Base-by-base conservation (phyloP, 1,139 yeast species). In the Yamadazyma spencermartinsiae region DNA sequence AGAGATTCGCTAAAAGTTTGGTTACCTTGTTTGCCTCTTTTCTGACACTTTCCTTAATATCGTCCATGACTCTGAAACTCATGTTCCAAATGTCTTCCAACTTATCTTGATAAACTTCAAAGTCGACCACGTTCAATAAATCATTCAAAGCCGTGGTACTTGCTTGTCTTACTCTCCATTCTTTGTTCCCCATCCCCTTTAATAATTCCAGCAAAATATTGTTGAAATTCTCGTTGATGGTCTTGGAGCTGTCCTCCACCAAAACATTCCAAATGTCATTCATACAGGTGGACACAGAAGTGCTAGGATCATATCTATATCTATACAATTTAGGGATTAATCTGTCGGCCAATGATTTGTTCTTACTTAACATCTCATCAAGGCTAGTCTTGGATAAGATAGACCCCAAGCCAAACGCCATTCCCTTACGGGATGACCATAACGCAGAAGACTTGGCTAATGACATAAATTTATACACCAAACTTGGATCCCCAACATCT, bases 151-250 rank as follows among this genome's bases (percentile, higher is more conserved):
- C 98, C 2, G 79, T 60, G 0, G 94, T 72, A 58, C 95, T 82
- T 0, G 97, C 96, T 57, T 92, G 95, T 50, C 98, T 76, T 0
- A 84, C 88, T 52, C 98, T 74, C 98, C 98, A 92, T 60, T 92
- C 97, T 43, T 83, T 79, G 45, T 80, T 80, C 1, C 88, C 84
- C 84, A 89, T 83, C 15, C 89, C 78, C 6, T 58, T 59, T 37
- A 89, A 58, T 4, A 89, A 63, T 51, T 88, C 97, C 4, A 69
- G 60, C 38, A 86, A 56, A 37, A 92, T 88, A 3, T 62, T 62
- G 10, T 70, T 72, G 52, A 82, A 80, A 53, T 84, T 76, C 3
- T 63, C 65, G 6, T 66, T 57, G 7, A 89, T 65, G 0, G 83
- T 74, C 24, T 70, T 68, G 0, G 81, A 61, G 2, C 88, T 68